A percentile compares a stretch with the other conserved stretches of the same genome.
These are phyloP conservation scores for Purpureocillium takamizusanense DNA, from an alignment of 2,329 filamentous ascomycete genomes.

Conservation along the genomic window DNA sequence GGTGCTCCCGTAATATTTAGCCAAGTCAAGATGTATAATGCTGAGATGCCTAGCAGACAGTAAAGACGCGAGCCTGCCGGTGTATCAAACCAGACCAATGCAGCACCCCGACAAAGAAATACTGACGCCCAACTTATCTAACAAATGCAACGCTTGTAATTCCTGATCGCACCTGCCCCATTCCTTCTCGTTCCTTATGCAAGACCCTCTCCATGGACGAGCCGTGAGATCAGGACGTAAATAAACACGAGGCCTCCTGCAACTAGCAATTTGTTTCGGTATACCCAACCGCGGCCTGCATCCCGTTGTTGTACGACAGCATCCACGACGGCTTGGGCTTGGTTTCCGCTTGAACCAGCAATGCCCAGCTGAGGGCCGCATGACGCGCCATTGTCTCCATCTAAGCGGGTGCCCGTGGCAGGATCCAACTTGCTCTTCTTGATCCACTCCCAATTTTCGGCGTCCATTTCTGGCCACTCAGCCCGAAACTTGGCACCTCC, in stretches of 20 bases:
- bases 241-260: constrained; percentile 62
- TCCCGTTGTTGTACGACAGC: constrained; percentile 67
- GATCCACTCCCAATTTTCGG: constrained; percentile 91
- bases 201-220: constrained; percentile 46
- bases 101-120: no score
- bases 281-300: constrained; percentile 74
- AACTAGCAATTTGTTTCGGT: constrained; percentile 69
- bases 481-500: constrained; percentile 81
- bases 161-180: no score
- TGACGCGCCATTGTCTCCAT: constrained; percentile 38
- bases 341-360: constrained; percentile 48
- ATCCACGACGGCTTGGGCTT: constrained; percentile 66
- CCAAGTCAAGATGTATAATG: no score
- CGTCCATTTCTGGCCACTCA: constrained; percentile 85
- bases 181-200: constrained; percentile 8
- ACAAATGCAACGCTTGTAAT: no score
- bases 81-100: no score
- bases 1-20: no score
- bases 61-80: no score
- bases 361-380: constrained; percentile 50
- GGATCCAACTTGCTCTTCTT: constrained; percentile 71
- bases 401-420: constrained; percentile 55
- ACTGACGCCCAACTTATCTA: no score
- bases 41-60: no score
- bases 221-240: constrained; percentile 73